Evolutionary conservation across 2,329 filamentous ascomycete species (phyloP), one percentile per base, ranked within the genome.

Genomic region (Colletotrichum aenigma): DNA sequence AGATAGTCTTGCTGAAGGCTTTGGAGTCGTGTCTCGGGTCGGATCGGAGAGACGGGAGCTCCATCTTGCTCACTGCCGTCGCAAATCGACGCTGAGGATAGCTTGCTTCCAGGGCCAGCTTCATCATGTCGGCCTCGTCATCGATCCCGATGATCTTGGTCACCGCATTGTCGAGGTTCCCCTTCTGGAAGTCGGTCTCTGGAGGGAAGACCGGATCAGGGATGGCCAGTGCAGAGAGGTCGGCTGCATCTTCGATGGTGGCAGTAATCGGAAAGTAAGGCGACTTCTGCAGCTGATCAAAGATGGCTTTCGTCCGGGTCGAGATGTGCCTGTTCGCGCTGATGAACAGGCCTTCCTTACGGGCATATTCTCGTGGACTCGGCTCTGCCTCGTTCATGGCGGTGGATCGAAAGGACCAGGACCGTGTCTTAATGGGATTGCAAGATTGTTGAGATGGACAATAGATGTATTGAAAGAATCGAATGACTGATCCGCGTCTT

Each of bases 11-110:
- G 48, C 18, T 30, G n/a, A 71, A 60, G 18, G 36, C 48, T 30
- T 74, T 67, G 21, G 66, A n/a, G 24, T 77, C 76, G 4, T 65
- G 70, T 24, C 52, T 55, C 6, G 36, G 55, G 18, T 77, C 74
- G 30, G 66, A 77, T 18, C 52, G 34, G 4, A 77, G 62, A 18
- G 38, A 15, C 5, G 76, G 76, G 16, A 77, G 56, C 16, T 77
- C 74, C 2, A 76, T n/a, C 21, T 69, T 69, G 12, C 7, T 24
- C 7, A 55, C 61, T 5, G 52, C 43, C 4, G 61, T 28, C 6
- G 28, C 43, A 21, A 69, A 69, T 7, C 74, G 74, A 16, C 9
- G 18, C 4, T 36, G 15, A 15, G 66, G 26, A 5, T 71, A 28
- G 24, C 18, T 71, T 8, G 74, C 60, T 24, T 75, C 66, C 6